Base-by-base conservation (phyloP, 768 basidiomycete genomes). In the Lactarius deliciosus region DNA sequence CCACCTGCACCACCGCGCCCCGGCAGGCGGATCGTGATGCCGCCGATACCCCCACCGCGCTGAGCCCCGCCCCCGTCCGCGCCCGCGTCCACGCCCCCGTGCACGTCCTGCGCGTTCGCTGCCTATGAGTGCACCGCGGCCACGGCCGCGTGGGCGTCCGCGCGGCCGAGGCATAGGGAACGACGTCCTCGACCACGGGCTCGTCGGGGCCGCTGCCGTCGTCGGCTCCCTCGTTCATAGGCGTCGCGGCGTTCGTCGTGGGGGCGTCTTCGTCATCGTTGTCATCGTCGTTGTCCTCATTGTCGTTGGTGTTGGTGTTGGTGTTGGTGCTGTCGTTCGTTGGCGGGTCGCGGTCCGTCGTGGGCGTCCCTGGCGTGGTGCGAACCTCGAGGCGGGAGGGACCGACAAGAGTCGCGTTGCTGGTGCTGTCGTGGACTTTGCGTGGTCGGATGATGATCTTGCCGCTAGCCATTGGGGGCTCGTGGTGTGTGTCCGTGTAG, bases 1-100 rank as follows among this genome's bases (percentile, higher is more conserved):
- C n/a, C 60, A 6, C 7, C 65, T 1, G 30, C 25, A 5, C 71
- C 77, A 3, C 74, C 82, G 59, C 79, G 78, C n/a, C 75, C 74
- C 1, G 75, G 71, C 15, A 73, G 65, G 40, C 66, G 72, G 54
- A 72, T 74, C 5, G 74, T 73, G 59, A 72, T 61, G 0, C 60
- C 70, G 1, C 65, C 64, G 7, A n/a, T 22, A 8, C 11, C 60
- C 1, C 34, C 69, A 10, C 69, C 60, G 22, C 66, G 69, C 64
- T n/a, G 64, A n/a, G 10, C 73, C 73, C 22, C 74, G 64, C 5
- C 76, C 76, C 2, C 72, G 68, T 5, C 74, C 72, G 4, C 74
- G 58, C 0, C 75, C 74, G 4, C 77, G 64, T 0, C 76, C 76
- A 32, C 76, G 68, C 5, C 78, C 77, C 3, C 74, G 69, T n/a